Base-by-base conservation (phyloP, 2,329 filamentous ascomycete species). In the Tolypocladium tropicale region DNA sequence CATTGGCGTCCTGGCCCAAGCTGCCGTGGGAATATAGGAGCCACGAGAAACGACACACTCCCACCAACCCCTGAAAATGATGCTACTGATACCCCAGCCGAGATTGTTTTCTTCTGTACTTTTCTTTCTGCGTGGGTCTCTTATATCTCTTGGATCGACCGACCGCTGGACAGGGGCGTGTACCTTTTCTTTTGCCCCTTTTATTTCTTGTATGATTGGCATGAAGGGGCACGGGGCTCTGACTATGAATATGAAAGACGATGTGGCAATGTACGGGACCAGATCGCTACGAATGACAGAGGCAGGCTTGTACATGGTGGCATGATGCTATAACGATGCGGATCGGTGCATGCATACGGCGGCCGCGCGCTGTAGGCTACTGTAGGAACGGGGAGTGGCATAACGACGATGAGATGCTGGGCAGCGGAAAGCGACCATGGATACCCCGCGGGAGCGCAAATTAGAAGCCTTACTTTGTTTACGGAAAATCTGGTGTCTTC, bases 1-100 rank as follows among this genome's bases (percentile, higher is more conserved):
- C 58, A 63, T 85, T 50, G 78, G 77, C 55, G 80, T 84, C 1
- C 67, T 85, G 34, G 76, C 78, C 4, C 81, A 85, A 64, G 82
- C 81, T 30, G 81, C 80, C 5, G 66, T 65, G 11, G 67, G 61
- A 6, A 61, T 70, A 33, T 68, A 33, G 32, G 7, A 10, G 2
- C 6, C 4, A 11, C 6, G 6, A 18, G 16, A 21, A 33, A 6
- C 10, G 28, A 33, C 28, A n/a, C n/a, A n/a, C n/a, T n/a, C n/a
- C n/a, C n/a, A n/a, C n/a, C n/a, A n/a, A n/a, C n/a, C n/a, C n/a
- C n/a, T n/a, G n/a, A n/a, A n/a, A n/a, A n/a, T n/a, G n/a, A n/a
- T n/a, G n/a, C n/a, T n/a, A n/a, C n/a, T n/a, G n/a, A n/a, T n/a
- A n/a, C n/a, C n/a, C n/a, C n/a, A n/a, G n/a, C n/a, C n/a, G 28